A percentile compares a stretch with the other conserved stretches of the same genome.
These are phyloP conservation scores for Aspergillus vadensis DNA, from an alignment of 2,329 filamentous ascomycete genomes.

Conservation along the genomic window DNA sequence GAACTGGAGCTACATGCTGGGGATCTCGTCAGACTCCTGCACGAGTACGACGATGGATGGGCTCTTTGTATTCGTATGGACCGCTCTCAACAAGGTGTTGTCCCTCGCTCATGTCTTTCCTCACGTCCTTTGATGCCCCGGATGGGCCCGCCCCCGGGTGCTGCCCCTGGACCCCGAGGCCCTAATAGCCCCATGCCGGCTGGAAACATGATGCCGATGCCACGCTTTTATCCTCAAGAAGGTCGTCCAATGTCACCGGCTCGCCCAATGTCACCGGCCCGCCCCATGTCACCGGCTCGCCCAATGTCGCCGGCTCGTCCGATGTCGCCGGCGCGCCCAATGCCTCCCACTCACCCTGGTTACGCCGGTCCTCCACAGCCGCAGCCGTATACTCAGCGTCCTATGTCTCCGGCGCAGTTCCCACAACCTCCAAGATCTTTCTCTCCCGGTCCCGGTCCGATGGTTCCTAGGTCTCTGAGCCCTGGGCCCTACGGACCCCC, in stretches of 20 bases:
- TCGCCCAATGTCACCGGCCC: constrained; percentile 35
- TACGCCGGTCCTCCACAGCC: constrained; percentile 32
- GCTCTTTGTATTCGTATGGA: constrained; percentile 90
- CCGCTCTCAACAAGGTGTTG: constrained; percentile 87
- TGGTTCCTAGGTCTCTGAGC: constrained; percentile 38
- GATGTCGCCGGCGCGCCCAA: constrained; percentile 27
- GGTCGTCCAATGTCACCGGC: constrained; percentile 43
- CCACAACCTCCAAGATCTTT: constrained; percentile 40
- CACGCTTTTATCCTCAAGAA: constrained; percentile 39
- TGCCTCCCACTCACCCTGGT: constrained; percentile 16
- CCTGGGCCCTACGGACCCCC: constrained; percentile 48
- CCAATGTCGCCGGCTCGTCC: constrained; percentile 35
- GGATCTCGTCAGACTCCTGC: constrained; percentile 82
- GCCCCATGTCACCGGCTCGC: constrained; percentile 19
- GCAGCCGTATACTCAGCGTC: constrained; percentile 25
- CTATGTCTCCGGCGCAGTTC: constrained; percentile 39
- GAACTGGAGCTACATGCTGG: constrained; percentile 81
- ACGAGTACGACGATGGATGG: constrained; percentile 99
- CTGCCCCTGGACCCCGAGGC: constrained; percentile 32
- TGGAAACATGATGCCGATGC: constrained; percentile 32
- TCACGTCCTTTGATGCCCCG: constrained; percentile 88
- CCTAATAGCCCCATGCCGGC: constrained; percentile 36
- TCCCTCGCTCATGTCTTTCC: constrained; percentile 89
- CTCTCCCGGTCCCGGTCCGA: constrained; percentile 33
- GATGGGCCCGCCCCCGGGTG: constrained; percentile 46